Base-by-base conservation (phyloP, 1,139 yeast species). In the Trichomonascaceae sp. region DNA sequence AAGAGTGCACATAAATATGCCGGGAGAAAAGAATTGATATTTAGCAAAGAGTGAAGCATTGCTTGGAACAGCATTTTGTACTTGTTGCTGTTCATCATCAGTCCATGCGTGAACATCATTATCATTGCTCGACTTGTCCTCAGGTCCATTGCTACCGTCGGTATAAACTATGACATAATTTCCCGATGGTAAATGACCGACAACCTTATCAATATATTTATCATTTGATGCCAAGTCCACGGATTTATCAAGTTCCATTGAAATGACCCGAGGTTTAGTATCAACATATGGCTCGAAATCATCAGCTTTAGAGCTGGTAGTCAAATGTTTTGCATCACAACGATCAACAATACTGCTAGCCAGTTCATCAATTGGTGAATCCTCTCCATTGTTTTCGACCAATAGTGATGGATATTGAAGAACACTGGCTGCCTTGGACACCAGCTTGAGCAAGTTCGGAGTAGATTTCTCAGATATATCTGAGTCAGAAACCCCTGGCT, bases 1-100 rank as follows among this genome's bases (percentile, higher is more conserved):
- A 54, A 87, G 70, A 55, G 81, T 71, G 51, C 82, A 76, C 84
- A 82, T 83, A 77, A 85, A 84, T 59, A 87, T 76, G 18, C 91
- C 95, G 12, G 80, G 75, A n/a, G 81, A 70, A 64, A 80, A 77
- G 63, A 78, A 80, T 54, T 74, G 72, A 65, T 80, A 80, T 54
- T 73, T 71, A 53, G 75, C 74, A 63, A 80, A 79, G 52, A 80
- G 63, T 15, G 70, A 64, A 43, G 54, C 45, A 15, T 39, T 27
- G 41, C 41, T 36, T 15, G 41, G 41, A 15, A 36, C 41, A 5
- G 41, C 17, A 13, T 17, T 6, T 36, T 36, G 17, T 36, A 9
- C 17, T 9, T 32, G 38, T n/a, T 4, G 38, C 38, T 10, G 38
- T 3, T 36, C 17, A 5, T 36, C 41, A 5, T 36, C 41, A 36